Base-by-base conservation (phyloP, 345 rosid species). In the Camelina hispida region DNA sequence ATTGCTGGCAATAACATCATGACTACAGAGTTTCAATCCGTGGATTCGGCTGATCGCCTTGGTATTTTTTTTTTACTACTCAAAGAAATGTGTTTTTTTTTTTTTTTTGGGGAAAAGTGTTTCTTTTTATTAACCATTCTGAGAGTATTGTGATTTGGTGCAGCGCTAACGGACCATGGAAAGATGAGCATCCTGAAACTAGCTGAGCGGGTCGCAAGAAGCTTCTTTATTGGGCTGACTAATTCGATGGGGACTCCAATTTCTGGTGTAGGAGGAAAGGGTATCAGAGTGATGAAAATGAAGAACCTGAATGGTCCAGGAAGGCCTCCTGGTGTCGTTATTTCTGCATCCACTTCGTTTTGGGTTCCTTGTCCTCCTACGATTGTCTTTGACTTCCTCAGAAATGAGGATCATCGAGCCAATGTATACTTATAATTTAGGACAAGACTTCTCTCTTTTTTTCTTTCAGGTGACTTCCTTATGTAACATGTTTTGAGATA, bases 321-420 rank as follows among this genome's bases (percentile, higher is more conserved):
- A 34, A 82, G 87, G 71, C 97, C 98, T 30, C 89, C 88, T 0
- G 97, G 98, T 13, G 80, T 87, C 74, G 89, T 91, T 43, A 83
- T 96, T 13, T 87, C 90, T 69, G 98, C 93, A 34, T 91, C 96
- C 7, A 86, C 98, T 80, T 96, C 99, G 14, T 93, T 93, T 73
- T 96, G 99, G 99, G 80, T 93, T 62, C 95, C 97, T 7, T 90
- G 81, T 62, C 73, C 91, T 1, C 97, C 90, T 0, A 83, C 82
- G 18, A 68, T 76, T 22, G 85, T 91, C 61, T 91, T 96, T 22
- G 91, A 93, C 73, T 96, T 89, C 79, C 92, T 96, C 22, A 85
- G 96, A 0, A 95, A 96, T 34, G 97, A 93, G 69, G 83, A 81
- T 55, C 83, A 88, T 7, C 85, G 98, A 59, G 74, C 15, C 30